A percentile compares a stretch with the other conserved stretches of the same genome.
phyloP scores from a whole-genome alignment of 2,329 filamentous ascomycete species.

The Ophiocordyceps australis region DNA sequence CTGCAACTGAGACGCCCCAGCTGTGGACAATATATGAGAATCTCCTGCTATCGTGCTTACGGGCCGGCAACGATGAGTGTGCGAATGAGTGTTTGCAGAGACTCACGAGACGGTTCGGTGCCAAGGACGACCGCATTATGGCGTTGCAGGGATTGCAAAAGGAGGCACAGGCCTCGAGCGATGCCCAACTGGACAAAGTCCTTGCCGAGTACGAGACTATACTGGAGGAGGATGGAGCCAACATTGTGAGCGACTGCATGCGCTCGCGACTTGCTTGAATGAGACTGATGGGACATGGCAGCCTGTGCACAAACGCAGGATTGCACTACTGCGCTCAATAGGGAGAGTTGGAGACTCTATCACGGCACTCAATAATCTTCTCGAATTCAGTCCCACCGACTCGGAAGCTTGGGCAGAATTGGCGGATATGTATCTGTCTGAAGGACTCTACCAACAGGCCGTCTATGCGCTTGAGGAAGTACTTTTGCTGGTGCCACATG shows the following conservation, averaged over 20 bases:
- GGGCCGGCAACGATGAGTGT: slow-evolving; percentile 64
- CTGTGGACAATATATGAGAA: slow-evolving; percentile 80
- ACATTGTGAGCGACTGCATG: slow-evolving; percentile 41
- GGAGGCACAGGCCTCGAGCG: slow-evolving; percentile 58
- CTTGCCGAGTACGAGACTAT: slow-evolving; percentile 64
- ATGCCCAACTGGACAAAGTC: slow-evolving; percentile 47
- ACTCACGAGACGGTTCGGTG: slow-evolving; percentile 64
- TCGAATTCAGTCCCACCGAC: slow-evolving; percentile 78
- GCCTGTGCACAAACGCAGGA: slow-evolving; percentile 71
- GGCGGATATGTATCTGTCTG: slow-evolving; percentile 65
- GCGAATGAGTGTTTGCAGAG: slow-evolving; percentile 60
- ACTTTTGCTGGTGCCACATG: slow-evolving; percentile 69
- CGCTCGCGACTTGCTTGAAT: no score
- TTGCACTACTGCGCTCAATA: slow-evolving; percentile 62
- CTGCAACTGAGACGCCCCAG: slow-evolving; percentile 52
- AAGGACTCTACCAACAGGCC: slow-evolving; percentile 65
- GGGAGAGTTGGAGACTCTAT: slow-evolving; percentile 56
- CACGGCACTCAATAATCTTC: slow-evolving; percentile 49
- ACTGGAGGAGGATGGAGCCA: slow-evolving; percentile 54
- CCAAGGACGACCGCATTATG: slow-evolving; percentile 70
- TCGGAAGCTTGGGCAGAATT: slow-evolving; percentile 88
- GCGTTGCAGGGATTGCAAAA: slow-evolving; percentile 67
- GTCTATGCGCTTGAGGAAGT: slow-evolving; percentile 86
- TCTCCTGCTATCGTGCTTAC: slow-evolving; percentile 65
- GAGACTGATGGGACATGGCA: slow-evolving; percentile 16